Evolutionary conservation across 1,284 basidiomycete species (phyloP).

Genomic region (Malassezia restricta): DNA sequence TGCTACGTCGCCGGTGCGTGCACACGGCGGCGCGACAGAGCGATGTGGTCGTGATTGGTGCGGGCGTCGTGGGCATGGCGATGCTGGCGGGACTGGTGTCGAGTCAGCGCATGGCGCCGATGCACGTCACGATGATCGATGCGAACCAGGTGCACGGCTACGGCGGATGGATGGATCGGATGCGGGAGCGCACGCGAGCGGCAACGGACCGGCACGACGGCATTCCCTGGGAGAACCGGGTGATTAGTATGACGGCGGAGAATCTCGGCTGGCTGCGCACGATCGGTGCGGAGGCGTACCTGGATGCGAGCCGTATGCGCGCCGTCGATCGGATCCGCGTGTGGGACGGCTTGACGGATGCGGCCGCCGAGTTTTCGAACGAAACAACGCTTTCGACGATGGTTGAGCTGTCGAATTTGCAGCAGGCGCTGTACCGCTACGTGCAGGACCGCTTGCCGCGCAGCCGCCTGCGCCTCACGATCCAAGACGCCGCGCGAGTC

Average conservation of each 20-base stretch:
- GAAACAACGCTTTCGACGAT: slow-evolving; percentile 28
- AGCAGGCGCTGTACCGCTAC: slow-evolving; percentile 37
- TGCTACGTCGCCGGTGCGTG: not conserved
- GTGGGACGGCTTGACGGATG: slow-evolving; percentile 41
- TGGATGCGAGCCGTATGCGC: slow-evolving; percentile 25
- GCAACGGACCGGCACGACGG: slow-evolving; percentile 17
- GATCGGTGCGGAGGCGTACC: slow-evolving; percentile 29
- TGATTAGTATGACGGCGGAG: slow-evolving; percentile 36
- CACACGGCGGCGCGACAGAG: slow-evolving; percentile 4
- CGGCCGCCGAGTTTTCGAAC: slow-evolving; percentile 30
- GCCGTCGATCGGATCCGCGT: slow-evolving; percentile 36
- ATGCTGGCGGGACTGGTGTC: slow-evolving; percentile 16
- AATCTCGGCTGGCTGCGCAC: slow-evolving; percentile 36
- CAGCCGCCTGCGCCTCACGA: slow-evolving; percentile 48
- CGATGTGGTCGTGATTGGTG: slow-evolving; percentile 40
- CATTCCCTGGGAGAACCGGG: slow-evolving; percentile 40
- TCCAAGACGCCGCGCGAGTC: slow-evolving; percentile 61
- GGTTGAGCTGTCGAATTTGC: slow-evolving; percentile 42
- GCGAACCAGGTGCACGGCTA: slow-evolving; percentile 25
- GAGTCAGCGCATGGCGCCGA: slow-evolving; percentile 2
- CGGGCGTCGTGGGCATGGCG: slow-evolving; percentile 40
- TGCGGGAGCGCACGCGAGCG: slow-evolving; percentile 1
- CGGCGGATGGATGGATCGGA: slow-evolving; percentile 20
- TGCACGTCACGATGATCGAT: slow-evolving; percentile 30
- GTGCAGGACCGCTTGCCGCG: slow-evolving; percentile 16